Evolutionary conservation across 257 asterid genomes (phyloP).

Genomic region (Nicotiana tabacum): DNA sequence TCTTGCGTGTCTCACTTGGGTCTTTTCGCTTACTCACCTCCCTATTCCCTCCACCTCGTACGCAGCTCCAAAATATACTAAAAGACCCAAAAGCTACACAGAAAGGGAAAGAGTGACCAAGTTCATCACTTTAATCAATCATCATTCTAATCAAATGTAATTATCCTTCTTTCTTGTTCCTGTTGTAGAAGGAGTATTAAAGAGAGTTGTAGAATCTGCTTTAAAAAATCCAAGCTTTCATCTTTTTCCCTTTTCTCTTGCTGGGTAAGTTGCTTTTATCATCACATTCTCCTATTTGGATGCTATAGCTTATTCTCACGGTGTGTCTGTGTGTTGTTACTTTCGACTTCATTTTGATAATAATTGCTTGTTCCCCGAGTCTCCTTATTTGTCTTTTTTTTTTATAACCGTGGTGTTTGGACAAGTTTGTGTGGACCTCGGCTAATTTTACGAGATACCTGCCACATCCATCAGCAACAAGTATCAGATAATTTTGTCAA

Average conservation of each 20-base stretch:
- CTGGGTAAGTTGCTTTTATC: neutral
- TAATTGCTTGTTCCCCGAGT: neutral
- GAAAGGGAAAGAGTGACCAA: too few relatives aligned
- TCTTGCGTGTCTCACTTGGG: neutral
- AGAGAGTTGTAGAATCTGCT: neutral
- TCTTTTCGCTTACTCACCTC: neutral
- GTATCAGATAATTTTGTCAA: too few relatives aligned
- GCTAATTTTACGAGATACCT: too few relatives aligned
- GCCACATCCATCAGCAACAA: too few relatives aligned
- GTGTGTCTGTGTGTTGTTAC: neutral
- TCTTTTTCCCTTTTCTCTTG: conserved; percentile 4
- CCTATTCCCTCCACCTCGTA: neutral
- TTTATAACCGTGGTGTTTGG: too few relatives aligned
- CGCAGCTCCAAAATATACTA: neutral
- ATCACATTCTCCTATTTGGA: neutral
- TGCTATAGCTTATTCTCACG: neutral
- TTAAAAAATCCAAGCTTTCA: neutral
- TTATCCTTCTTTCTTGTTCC: neutral
- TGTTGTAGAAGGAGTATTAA: neutral
- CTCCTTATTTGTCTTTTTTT: too few relatives aligned
- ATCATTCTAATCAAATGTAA: neutral
- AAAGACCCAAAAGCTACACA: neutral
- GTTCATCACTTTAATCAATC: neutral
- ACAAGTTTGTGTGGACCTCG: too few relatives aligned
- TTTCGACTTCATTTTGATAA: neutral